Conservation (phyloP, 208 protist genomes). For the Zelonia costaricensis region DNA sequence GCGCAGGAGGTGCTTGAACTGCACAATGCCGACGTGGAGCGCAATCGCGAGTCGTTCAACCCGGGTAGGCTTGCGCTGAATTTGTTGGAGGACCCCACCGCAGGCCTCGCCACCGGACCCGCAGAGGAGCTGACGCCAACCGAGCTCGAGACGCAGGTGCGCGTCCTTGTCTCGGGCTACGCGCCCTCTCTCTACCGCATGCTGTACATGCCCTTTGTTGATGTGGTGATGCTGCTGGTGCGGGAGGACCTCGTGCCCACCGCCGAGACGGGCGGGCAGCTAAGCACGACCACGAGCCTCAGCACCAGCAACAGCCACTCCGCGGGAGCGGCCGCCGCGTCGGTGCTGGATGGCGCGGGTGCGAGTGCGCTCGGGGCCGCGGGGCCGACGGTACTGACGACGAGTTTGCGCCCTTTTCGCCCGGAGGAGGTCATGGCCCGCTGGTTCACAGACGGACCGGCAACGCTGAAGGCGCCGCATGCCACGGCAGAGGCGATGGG, state of each 20-base stretch:
- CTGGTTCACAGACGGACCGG: constrained; percentile 69
- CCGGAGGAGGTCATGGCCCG: constrained; percentile 53
- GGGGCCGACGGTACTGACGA: constrained; percentile 3
- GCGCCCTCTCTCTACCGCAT: constrained; percentile 54
- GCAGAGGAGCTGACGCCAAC: constrained; percentile 74
- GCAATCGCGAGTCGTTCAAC: background rate
- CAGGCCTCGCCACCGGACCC: constrained; percentile 61
- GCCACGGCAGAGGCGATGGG: constrained; percentile 67
- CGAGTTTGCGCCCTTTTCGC: constrained; percentile 17
- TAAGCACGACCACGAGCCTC: constrained; percentile 1
- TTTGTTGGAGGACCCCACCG: constrained; percentile 86
- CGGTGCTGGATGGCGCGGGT: background rate
- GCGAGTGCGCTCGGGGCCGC: background rate
- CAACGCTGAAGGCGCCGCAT: constrained; percentile 54
- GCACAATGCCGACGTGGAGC: constrained; percentile 9
- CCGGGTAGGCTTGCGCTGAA: constrained; percentile 53
- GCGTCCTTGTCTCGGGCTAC: constrained; percentile 55
- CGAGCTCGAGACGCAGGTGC: constrained; percentile 73
- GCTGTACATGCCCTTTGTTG: constrained; percentile 79
- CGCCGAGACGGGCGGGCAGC: background rate
- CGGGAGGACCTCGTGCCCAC: constrained; percentile 45
- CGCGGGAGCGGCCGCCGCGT: background rate
- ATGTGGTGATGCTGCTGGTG: constrained; percentile 58
- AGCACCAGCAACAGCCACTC: background rate
- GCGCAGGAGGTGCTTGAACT: background rate